Evolutionary conservation across 2,329 filamentous ascomycete genomes (phyloP), one percentile per base, ranked within the genome.

Genomic region (Fusarium globosum): DNA sequence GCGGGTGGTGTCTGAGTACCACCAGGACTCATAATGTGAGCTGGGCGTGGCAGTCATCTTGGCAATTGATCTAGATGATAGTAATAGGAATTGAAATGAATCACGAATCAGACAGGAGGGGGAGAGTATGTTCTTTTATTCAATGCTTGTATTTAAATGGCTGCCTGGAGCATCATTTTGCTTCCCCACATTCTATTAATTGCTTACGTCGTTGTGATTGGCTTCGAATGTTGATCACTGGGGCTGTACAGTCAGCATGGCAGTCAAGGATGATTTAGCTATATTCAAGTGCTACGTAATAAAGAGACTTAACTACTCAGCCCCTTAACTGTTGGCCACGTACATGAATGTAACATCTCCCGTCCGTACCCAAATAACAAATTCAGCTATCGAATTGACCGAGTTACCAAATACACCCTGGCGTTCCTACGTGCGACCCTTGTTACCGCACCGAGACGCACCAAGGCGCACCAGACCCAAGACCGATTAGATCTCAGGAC

Each of bases 1-100:
- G 9, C 66, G 65, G 7, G 35, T 30, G 13, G 61, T 26, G 46
- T 72, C 70, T 15, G 55, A 43, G 65, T 73, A 73, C 70, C 61
- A 73, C 42, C 42, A 23, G 18, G 60, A 57, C 21, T 69, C 49
- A 15, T 41, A 45, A 4, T 38, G n/a, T 7, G 21, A 15, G 18
- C 16, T 26, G 15, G 16, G 11, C 23, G 56, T 42, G 8, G 9
- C 13, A 21, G 26, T 20, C 69, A 72, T 72, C 4, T 35, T 69
- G 23, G n/a, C 0, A 10, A 16, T 57, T 20, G 11, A 9, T 52
- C 4, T 15, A 18, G 7, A n/a, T 16, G 16, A 16, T 16, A 12
- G 3, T 15, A 13, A 18, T 26, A 15, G 28, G 5, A 52, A 46
- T 20, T n/a, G 15, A 28, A n/a, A 52, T 60, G 21, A 3, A 21